Evolutionary conservation across 116 monocot species (phyloP).

Genomic region (Dioscorea cayenensis): DNA sequence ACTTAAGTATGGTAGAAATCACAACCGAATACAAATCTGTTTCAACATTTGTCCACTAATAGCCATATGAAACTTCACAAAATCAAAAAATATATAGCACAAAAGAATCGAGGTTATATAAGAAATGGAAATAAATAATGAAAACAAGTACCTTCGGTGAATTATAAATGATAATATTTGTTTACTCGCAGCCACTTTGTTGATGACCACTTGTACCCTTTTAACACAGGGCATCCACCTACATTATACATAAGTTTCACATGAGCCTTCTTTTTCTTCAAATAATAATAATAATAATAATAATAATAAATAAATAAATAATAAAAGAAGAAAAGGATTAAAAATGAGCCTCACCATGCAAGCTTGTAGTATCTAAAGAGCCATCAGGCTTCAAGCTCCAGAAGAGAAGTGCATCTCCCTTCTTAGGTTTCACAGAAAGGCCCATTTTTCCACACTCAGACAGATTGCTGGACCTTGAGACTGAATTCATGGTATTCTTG

Average conservation of each 20-base stretch:
- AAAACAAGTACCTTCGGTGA: too few species aligned
- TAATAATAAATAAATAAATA: too few species aligned
- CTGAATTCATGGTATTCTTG: slow-evolving; percentile 34
- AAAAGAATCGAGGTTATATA: too few species aligned
- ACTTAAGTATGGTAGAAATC: too few species aligned
- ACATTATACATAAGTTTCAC: neutral
- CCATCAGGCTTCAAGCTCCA: slow-evolving; percentile 74
- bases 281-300: too few species aligned
- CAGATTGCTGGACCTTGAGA: slow-evolving; percentile 46
- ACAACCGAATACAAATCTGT: too few species aligned
- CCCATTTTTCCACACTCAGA: slow-evolving; percentile 60
- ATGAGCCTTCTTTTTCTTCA: too few species aligned
- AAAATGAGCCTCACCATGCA: slow-evolving; percentile 37
- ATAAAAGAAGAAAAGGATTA: neutral
- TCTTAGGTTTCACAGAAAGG: slow-evolving; percentile 51
- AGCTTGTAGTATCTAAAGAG: slow-evolving; percentile 44
- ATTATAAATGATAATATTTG: slow-evolving; percentile 14
- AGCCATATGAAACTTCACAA: too few species aligned
- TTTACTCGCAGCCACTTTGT: slow-evolving; percentile 53
- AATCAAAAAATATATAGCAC: too few species aligned
- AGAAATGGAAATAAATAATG: too few species aligned
- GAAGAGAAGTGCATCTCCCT: slow-evolving; percentile 66
- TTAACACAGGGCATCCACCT: slow-evolving; percentile 50
- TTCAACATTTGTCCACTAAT: too few species aligned
- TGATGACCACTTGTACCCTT: slow-evolving; percentile 53